Evolutionary conservation across 164 flowering plant species (phyloP), one percentile per base, ranked within the genome.

Genomic region (Liquidambar formosana): DNA sequence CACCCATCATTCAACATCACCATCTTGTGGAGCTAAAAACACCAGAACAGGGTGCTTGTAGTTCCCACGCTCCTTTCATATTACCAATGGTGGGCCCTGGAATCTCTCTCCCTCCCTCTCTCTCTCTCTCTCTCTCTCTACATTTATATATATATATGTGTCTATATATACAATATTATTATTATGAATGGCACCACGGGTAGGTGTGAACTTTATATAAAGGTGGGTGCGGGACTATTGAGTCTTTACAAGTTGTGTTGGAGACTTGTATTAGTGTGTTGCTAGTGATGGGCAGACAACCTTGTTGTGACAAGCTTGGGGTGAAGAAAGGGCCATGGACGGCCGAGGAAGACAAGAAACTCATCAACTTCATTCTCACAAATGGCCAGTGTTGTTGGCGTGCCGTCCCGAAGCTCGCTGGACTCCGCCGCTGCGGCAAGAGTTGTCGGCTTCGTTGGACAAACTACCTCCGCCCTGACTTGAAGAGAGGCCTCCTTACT

Each of bases 251-350:
- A 33, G 41, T 33, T 33, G 41, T 33, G 41, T 33, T 33, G 6
- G 41, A 26, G 28, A 10, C 51, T 46, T 47, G 43, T 74, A 2
- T 33, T 33, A 33, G 41, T 33, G 48, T 28, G 57, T 12, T n/a
- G 10, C 47, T 25, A 64, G 78, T 51, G 53, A 91, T 92, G 97
- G 97, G 95, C 1, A 85, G 97, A 66, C 95, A 92, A 71, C 97
- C 97, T 74, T 92, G 97, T 61, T 92, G 97, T 71, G 97, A 92
- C 80, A 92, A 92, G 52, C 84, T 89, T 4, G 95, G 94, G 27
- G 97, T 92, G 73, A 92, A 92, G 90, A 92, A 92, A 74, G 97
- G 97, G 26, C 97, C 97, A n/a, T 92, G 97, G 97, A 92, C 95
- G 0, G 91, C 92, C 8, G 97, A 92, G 80, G 97, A 92, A 66